phyloP scores from a whole-genome alignment of 345 rosid species.

The Brassica juncea region DNA sequence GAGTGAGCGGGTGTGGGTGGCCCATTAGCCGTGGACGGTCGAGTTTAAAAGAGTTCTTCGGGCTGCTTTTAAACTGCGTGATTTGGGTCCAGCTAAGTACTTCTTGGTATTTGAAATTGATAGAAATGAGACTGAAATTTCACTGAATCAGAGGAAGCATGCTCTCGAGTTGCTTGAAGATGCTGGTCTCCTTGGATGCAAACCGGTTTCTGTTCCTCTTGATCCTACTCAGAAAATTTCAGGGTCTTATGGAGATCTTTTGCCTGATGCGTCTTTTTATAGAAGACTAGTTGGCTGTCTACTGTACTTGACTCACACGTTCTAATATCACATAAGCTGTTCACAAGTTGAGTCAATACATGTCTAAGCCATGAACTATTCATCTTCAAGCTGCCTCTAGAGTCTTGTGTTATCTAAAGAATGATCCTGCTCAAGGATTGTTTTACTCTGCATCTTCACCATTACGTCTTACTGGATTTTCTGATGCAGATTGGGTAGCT shows the following conservation, averaged over 20 bases:
- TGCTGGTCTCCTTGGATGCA: background rate
- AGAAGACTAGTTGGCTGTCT: background rate
- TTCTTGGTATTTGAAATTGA: background rate
- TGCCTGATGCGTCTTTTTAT: no score
- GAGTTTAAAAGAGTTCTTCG: no score
- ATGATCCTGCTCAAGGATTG: background rate
- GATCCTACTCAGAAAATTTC: background rate
- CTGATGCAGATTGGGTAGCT: background rate
- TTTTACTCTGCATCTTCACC: background rate
- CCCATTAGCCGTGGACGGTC: no score
- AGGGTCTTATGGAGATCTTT: no score
- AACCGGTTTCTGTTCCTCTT: background rate
- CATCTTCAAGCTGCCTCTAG: background rate
- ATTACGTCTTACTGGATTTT: background rate
- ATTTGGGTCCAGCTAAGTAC: background rate
- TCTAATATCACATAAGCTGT: background rate
- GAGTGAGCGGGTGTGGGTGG: no score
- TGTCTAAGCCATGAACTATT: background rate
- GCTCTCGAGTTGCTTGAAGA: background rate
- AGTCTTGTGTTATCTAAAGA: background rate
- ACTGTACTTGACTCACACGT: background rate
- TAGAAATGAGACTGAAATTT: background rate
- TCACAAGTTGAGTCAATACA: background rate
- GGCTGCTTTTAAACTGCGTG: background rate
- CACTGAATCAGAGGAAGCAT: background rate